These are phyloP conservation scores for Mucor mucedo DNA, from an alignment of 371 early-diverging fungal genomes.

Conservation along the genomic window DNA sequence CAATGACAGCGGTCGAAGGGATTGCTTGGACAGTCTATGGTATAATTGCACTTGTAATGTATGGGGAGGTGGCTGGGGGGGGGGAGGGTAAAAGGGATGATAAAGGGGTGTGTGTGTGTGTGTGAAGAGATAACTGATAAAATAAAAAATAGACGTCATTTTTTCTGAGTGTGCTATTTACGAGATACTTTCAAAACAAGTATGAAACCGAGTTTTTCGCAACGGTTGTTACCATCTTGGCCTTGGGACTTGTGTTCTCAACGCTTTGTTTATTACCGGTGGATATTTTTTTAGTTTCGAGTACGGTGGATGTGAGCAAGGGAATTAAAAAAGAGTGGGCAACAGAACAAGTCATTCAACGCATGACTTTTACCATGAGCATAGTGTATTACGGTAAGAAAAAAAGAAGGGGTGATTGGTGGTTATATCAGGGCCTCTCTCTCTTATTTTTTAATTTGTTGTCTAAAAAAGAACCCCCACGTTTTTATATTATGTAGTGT, in stretches of 20 bases:
- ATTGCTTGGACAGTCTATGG: constrained; percentile 45
- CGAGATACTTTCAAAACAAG: constrained; percentile 61
- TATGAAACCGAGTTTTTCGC: constrained; percentile 64
- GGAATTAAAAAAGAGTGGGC: constrained; percentile 73
- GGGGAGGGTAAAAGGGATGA: no score
- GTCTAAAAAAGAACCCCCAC: constrained; percentile 5
- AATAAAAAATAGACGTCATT: constrained; percentile 43
- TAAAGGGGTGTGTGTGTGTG: no score
- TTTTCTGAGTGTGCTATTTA: constrained; percentile 54
- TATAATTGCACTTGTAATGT: constrained; percentile 30
- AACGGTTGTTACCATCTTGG: constrained; percentile 55
- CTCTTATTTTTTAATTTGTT: background rate
- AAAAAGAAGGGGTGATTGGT: background rate
- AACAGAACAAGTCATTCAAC: constrained; percentile 52
- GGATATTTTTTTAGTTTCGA: constrained; percentile 73
- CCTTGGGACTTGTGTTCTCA: constrained; percentile 57
- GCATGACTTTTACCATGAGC: constrained; percentile 50
- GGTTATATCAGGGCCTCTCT: background rate
- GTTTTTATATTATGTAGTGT: constrained; percentile 32
- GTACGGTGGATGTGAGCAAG: constrained; percentile 58
- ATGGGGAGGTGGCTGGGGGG: background rate
- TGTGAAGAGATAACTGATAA: no score
- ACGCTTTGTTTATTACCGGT: constrained; percentile 66
- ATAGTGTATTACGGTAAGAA: constrained; percentile 61
- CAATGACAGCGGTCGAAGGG: constrained; percentile 32